Base-by-base conservation (phyloP, 2,329 filamentous ascomycete species). In the Apiospora arundinis region DNA sequence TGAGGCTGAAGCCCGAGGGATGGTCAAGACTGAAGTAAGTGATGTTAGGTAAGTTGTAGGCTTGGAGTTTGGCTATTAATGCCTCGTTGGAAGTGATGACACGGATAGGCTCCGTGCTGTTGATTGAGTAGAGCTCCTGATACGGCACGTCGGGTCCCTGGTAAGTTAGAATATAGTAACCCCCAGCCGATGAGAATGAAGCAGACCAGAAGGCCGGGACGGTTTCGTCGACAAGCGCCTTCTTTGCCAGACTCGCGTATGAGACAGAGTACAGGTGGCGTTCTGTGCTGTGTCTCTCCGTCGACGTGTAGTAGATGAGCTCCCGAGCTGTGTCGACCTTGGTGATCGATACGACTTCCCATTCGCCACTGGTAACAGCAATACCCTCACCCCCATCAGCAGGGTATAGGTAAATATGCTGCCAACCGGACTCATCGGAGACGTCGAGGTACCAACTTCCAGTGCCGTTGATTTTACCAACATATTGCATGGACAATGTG, bases 201-300 rank as follows among this genome's bases (percentile, higher is more conserved):
- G 91, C 91, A 6, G 84, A 85, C 87, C 89, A 93, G 75, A 86
- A 87, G 0, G 86, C 91, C 0, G 89, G 80, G 0, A 87, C 82
- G 0, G 81, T 84, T 70, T 91, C 88, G 69, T 93, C 88, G 5
- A 92, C 91, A 0, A 93, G 85, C 0, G 90, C 80, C 8, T 84
- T 90, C 63, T 88, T 87, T 73, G 87, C 81, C 12, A 83, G 82
- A 0, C 85, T 88, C 4, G 82, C 81, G 75, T 89, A 90, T 0
- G 88, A 91, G 14, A 93, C 88, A 2, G 88, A 91, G 82, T 92
- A 93, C 6, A 93, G 75, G 74, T 93, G 91, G 1, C 89, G 85
- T 77, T 93, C 91, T 0, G 90, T 92, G 72, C 88, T 90, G 82
- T 93, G 90, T 60, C 85, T 85, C 75, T 91, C 87, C 0, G 90